Evolutionary conservation across 495 filamentous ascomycete species (phyloP), one percentile per base, ranked within the genome.

Genomic region (Penicillium psychrofluorescens): DNA sequence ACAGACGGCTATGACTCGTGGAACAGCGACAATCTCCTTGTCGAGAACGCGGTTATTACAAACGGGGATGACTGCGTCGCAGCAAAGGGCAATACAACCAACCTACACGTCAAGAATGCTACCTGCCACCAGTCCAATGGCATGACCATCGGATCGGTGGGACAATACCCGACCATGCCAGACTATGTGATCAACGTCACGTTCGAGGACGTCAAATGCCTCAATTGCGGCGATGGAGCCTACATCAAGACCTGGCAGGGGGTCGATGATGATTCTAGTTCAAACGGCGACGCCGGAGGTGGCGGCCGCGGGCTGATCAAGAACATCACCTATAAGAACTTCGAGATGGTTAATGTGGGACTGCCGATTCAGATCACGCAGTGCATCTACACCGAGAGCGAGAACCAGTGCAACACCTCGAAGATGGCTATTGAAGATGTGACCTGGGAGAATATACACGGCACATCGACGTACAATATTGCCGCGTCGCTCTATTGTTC

Each of bases 221-320:
- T 43, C 37, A 67, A 76, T 59, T 61, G 60, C 1, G 66, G 64
- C 46, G 75, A 77, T 51, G 71, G 68, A 13, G 74, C 72, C 7
- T 79, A 74, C 63, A 67, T 79, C 54, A 78, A 79, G 63, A 77
- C 73, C 11, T 76, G 75, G 59, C 59, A 66, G 12, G 71, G 71
- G 11, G 55, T 41, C 1, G 49, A 52, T 11, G 48, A 51, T 33
- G 44, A 40, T 5, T 51, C 59, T n/a, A 57, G 53, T 8, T 22
- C 22, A 22, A 66, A 67, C 34, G 62, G 58, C 30, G 64, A 61
- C 44, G 40, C 46, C 35, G 64, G 60, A 36, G 55, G 55, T 14
- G 55, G 55, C 15, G 55, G 55, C 1, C 36, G 22, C 9, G 66
- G 74, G 32, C 56, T 62, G 46, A 64, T 77, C 11, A 59, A 63